Evolutionary conservation across 2,329 filamentous ascomycete species (phyloP), one percentile per base, ranked within the genome.

Genomic region (Passalora sequoiae): DNA sequence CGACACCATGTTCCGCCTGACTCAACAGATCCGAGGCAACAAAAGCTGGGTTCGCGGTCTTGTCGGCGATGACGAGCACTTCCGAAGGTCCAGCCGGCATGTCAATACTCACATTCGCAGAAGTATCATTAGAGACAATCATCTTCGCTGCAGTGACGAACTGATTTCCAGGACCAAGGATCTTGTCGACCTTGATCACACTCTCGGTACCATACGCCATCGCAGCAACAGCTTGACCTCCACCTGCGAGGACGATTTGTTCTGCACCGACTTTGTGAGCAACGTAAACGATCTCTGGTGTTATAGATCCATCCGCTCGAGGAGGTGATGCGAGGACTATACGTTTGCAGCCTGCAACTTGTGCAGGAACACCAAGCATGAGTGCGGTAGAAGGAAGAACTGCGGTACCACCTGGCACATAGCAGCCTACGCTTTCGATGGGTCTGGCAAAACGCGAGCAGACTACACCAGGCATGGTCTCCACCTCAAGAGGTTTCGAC

Each of bases 71-170:
- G 44, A 98, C 92, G n/a, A 98, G 78, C 3, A 98, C 89, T 66
- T 98, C 92, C 25, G 89, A 95, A 0, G 92, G 92, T 0, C 92
- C 92, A 25, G 92, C 92, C 8, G 92, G 92, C 92, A 98, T 98
- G 63, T 98, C 92, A 59, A 98, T 98, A 66, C 88, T 84, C 29
- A 96, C 89, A 16, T 87, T 86, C 9, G 92, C 92, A 47, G 89
- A 94, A 32, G 92, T 97, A 64, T 98, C 92, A 66, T 98, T 98
- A 67, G 84, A 87, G 31, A 98, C 92, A 58, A 89, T 77, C 92
- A 98, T 98, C 78, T 98, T 98, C 40, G 87, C 92, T 1, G 92
- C 92, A 0, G 92, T 98, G 29, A 98, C 92, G 62, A 97, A 98
- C 67, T 97, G 92, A 69, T 98, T 98, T 25, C 92, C 92, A 2